These are phyloP conservation scores for Neurospora sp. DNA, from an alignment of 2,329 filamentous ascomycete species.

Conservation along the genomic window DNA sequence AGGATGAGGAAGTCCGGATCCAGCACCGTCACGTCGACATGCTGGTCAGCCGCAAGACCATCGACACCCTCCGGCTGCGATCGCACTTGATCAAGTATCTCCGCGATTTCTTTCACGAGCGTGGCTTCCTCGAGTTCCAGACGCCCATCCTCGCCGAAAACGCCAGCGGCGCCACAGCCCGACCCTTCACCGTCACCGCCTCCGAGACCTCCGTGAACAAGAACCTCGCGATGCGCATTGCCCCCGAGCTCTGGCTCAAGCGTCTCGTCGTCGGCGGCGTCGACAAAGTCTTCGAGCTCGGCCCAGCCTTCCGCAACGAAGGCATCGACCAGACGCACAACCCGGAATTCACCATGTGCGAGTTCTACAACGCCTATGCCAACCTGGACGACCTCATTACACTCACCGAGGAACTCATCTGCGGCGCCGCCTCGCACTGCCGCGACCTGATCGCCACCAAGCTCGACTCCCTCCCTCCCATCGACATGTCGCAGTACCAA, in stretches of 20 bases:
- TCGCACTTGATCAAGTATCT: constrained; percentile 65
- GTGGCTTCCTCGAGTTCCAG: constrained; percentile 74
- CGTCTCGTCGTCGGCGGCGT: constrained; percentile 81
- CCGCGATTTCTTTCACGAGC: constrained; percentile 60
- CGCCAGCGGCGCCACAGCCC: constrained; percentile 79
- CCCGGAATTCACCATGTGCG: constrained; percentile 93
- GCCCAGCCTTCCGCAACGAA: constrained; percentile 87
- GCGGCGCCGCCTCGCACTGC: constrained; percentile 44
- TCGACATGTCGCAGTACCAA: constrained; percentile 38
- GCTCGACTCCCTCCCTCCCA: constrained; percentile 35
- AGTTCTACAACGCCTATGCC: constrained; percentile 86
- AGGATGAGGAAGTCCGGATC: constrained; percentile 61
- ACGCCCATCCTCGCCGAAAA: constrained; percentile 78
- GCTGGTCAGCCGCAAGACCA: constrained; percentile 59
- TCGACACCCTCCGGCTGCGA: constrained; percentile 63
- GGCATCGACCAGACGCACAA: constrained; percentile 87
- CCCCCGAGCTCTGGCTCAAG: constrained; percentile 93
- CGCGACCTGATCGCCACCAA: constrained; percentile 33
- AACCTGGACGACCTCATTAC: constrained; percentile 64
- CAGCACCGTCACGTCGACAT: constrained; percentile 79
- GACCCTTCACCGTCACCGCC: constrained; percentile 72
- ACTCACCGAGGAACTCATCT: constrained; percentile 64
- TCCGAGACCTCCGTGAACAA: constrained; percentile 61
- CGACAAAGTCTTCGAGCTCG: constrained; percentile 85
- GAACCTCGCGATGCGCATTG: constrained; percentile 71